Percentiles rank a stretch among this genome's conserved stretches.
Conservation (phyloP, 1,284 basidiomycete species). For the Puccinia coronata region DNA sequence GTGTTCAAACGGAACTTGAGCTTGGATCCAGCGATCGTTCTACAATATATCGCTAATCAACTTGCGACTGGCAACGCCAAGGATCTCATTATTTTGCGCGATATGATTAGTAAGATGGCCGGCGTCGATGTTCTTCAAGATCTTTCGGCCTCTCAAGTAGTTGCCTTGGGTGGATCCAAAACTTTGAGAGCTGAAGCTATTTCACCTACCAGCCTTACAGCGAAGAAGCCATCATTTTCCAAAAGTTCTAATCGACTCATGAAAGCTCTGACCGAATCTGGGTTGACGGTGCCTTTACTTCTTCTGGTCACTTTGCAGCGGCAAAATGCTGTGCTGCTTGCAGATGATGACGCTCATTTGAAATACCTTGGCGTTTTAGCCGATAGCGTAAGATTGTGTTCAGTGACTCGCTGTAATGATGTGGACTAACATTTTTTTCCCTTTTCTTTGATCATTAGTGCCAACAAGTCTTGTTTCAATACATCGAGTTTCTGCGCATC, state of each 20-base stretch:
- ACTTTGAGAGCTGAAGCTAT: slow-evolving; percentile 79
- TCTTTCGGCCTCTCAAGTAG: slow-evolving; percentile 81
- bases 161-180: slow-evolving; percentile 85
- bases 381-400: slow-evolving; percentile 67
- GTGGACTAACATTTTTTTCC: not conserved
- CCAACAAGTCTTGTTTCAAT: slow-evolving; percentile 64
- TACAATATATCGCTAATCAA: slow-evolving; percentile 90
- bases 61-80: slow-evolving; percentile 78
- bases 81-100: slow-evolving; percentile 86
- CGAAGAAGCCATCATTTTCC: slow-evolving; percentile 53
- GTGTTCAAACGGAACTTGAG: slow-evolving; percentile 78
- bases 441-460: slow-evolving; percentile 56
- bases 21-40: slow-evolving; percentile 77
- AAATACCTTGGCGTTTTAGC: slow-evolving; percentile 82
- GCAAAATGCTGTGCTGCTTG: slow-evolving; percentile 73
- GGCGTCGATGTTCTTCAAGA: slow-evolving; percentile 81
- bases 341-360: slow-evolving; percentile 68
- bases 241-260: slow-evolving; percentile 65
- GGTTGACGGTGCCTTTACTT: slow-evolving; percentile 76
- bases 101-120: slow-evolving; percentile 92
- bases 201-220: slow-evolving; percentile 60
- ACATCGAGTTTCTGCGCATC: slow-evolving; percentile 61
- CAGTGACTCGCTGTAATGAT: not conserved
- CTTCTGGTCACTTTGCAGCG: slow-evolving; percentile 85
- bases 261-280: slow-evolving; percentile 70